Base-by-base conservation (phyloP, 768 basidiomycete species). In the Tylopilus rubrobrunneus region DNA sequence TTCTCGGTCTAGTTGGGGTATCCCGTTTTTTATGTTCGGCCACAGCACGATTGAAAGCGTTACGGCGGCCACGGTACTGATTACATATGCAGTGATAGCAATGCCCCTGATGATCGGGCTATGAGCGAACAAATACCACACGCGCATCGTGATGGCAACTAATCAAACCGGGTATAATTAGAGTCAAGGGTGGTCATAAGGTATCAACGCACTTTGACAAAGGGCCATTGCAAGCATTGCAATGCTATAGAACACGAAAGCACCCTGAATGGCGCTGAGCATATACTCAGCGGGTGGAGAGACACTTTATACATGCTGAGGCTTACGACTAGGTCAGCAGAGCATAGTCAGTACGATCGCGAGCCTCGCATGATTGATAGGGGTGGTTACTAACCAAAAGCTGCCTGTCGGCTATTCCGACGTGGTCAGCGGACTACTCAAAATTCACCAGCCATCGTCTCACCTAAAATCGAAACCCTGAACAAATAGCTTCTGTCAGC, bases 71-170 rank as follows among this genome's bases (percentile, higher is more conserved):
- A 44, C 1, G 6, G 33, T 34, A 12, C 33, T 34, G 10, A 34
- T 12, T 11, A 12, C 12, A 34, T 34, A 34, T 5, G 33, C 33
- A 34, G 4, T 34, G 33, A 34, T 12, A 5, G 51, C 53, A 28
- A 60, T 27, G 1, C 8, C 8, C 27, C 45, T 52, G 42, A 65
- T 27, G 15, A 51, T 4, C 1, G 6, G 42, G 11, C 28, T 44
- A 11, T 36, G 45, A 15, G 45, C 5, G 19, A 65, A 66, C 8
- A 65, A n/a, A 42, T 42, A 56, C 64, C 64, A 65, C 15, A 61
- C 56, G 12, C 64, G 64, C 15, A 53, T 40, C 8, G 48, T 55
- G 29, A 65, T 49, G 27, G 49, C 42, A 5, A 39, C 63, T 64
- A n/a, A n/a, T 21, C 41, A 10, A 6, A n/a, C 14, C 9, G 7